Base-by-base conservation (phyloP, 139 green algal species). In the Chlamydomonas incerta region DNA sequence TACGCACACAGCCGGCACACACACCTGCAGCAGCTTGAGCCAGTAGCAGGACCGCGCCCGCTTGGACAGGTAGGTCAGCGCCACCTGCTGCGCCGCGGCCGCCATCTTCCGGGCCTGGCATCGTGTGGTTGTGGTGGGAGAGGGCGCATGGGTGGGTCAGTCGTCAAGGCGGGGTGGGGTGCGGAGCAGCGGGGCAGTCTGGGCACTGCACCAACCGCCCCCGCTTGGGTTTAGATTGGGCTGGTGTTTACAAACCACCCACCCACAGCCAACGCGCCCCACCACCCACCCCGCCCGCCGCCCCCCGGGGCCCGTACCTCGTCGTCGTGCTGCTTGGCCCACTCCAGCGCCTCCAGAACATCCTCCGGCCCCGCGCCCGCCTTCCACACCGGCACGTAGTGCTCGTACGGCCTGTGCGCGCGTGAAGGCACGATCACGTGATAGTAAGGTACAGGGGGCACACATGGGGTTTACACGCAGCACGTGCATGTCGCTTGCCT, bases 371-470 rank as follows among this genome's bases (percentile, higher is more conserved):
- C 72, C 35, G 70, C 21, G 34, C 60, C 72, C 23, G 0, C 8
- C 41, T 46, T n/a, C 82, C 87, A 90, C 63, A 90, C 82, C 0
- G 88, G 88, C 18, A 89, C 3, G 79, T 89, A 91, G 83, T 91
- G 88, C 55, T 82, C 75, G 75, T 82, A 82, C 17, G 75, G 75
- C 60, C 75, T 82, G 57, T 29, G 17, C n/a, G n/a, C n/a, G n/a
- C n/a, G n/a, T n/a, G n/a, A n/a, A n/a, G n/a, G n/a, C n/a, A n/a
- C n/a, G n/a, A n/a, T n/a, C n/a, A n/a, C n/a, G n/a, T n/a, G n/a
- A n/a, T n/a, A n/a, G n/a, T n/a, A n/a, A n/a, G n/a, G n/a, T n/a
- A n/a, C n/a, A n/a, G n/a, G n/a, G n/a, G n/a, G n/a, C n/a, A n/a
- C n/a, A n/a, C n/a, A n/a, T n/a, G n/a, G n/a, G n/a, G n/a, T n/a